Evolutionary conservation across 2,329 filamentous ascomycete species (phyloP), one percentile per base, ranked within the genome.

Genomic region (Phialemonium atrogriseum): DNA sequence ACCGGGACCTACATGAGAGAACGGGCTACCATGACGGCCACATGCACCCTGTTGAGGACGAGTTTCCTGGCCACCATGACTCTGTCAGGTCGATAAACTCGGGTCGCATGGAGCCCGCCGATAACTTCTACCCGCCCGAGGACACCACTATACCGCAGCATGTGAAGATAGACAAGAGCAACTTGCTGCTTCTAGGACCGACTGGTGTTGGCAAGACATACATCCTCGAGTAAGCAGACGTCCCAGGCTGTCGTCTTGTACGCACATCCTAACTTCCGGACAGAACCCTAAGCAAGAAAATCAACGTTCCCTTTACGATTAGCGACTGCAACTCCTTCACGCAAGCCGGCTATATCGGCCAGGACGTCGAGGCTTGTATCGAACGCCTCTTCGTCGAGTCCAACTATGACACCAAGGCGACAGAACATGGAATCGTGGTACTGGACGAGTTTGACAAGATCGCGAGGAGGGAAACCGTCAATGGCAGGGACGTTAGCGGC

Each of bases 371-470:
- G 52, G 80, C 85, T 1, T 95, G 89, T 47, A 86, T 98, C 24
- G 86, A 95, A 50, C 73, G 91, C 26, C 68, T 98, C 16, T 68
- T 98, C 8, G 84, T 93, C 34, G 87, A 93, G 37, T 79, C 89
- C 7, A 89, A 93, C 53, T 94, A 94, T 55, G 84, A 94, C 45
- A 75, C 91, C 17, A 77, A 78, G 36, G 77, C 81, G 33, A 81
- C 87, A 7, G 89, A 98, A 52, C 76, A 84, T 32, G 91, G 91
- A 5, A 96, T 98, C 34, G 86, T 98, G 27, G 91, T 94, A 34
- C 68, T 98, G 13, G 91, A 98, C 46, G 91, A 98, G 59, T 86
- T 98, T 34, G 91, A 98, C 64, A 98, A 98, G 60, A 88, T 96
- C 36, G 88, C 91, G 2, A 84, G 84, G 22, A 78, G 85, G 16